Conservation (phyloP, 2,329 filamentous ascomycete species). For the Cadophora gregata region DNA sequence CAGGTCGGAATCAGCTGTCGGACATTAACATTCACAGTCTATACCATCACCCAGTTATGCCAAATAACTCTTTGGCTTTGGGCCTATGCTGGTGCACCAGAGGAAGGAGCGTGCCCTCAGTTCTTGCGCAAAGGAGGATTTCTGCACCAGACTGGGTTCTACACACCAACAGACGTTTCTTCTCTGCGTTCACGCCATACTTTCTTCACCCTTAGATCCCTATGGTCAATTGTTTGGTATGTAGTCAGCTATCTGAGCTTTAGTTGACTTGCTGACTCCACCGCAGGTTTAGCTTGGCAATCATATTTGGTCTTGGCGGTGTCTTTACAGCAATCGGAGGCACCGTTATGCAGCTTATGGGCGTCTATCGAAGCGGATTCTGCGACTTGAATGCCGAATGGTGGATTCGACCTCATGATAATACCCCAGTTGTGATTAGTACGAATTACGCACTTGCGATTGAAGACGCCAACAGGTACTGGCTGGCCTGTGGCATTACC, state of each 20-base stretch:
- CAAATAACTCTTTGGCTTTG: conserved; percentile 38
- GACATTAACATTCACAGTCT: conserved; percentile 45
- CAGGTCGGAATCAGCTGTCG: conserved; percentile 45
- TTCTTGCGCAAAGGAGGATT: conserved; percentile 28
- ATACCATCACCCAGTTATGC: conserved; percentile 44
- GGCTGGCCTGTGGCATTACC: conserved; percentile 24
- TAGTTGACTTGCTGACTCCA: neutral
- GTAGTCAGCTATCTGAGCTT: neutral
- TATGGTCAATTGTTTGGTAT: conserved; percentile 7
- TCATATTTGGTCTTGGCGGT: conserved; percentile 17
- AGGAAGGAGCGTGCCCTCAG: conserved; percentile 11
- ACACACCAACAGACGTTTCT: conserved; percentile 13
- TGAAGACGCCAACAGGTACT: conserved; percentile 19
- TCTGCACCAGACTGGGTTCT: conserved; percentile 22
- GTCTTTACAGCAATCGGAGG: conserved; percentile 24
- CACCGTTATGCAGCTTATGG: conserved; percentile 28
- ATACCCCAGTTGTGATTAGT: neutral
- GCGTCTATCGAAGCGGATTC: conserved; percentile 27
- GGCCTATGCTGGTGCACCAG: conserved; percentile 34
- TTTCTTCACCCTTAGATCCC: neutral
- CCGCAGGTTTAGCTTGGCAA: conserved; percentile 2
- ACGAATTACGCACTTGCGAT: conserved; percentile 21
- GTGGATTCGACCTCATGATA: conserved; percentile 2
- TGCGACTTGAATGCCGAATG: conserved; percentile 23
- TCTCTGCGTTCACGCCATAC: neutral